Percentiles rank a stretch among this genome's conserved stretches.
Conservation (phyloP, 495 filamentous ascomycete species). For the Trichoderma erinaceum region DNA sequence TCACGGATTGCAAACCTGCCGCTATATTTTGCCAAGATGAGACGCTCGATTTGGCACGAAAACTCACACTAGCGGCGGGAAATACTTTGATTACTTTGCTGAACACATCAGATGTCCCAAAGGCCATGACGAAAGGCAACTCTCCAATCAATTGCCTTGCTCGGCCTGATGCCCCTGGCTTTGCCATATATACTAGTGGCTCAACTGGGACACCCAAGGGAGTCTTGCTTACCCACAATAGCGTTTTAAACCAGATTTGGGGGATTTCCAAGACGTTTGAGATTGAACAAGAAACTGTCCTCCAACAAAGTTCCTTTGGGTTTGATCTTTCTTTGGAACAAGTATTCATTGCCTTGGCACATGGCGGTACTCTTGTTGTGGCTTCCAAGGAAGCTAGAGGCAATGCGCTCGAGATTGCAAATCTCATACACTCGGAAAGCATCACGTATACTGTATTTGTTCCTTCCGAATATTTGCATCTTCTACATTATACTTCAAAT, state of each 20-base stretch:
- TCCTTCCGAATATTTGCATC: slow-evolving; percentile 25
- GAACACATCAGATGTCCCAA: background rate
- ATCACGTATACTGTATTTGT: slow-evolving; percentile 26
- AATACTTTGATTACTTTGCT: background rate
- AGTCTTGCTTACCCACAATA: slow-evolving; percentile 29
- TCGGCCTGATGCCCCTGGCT: background rate
- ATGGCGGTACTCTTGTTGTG: slow-evolving; percentile 25
- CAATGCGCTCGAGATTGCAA: slow-evolving; percentile 23
- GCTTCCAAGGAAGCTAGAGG: slow-evolving; percentile 19
- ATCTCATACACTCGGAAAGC: slow-evolving; percentile 19
- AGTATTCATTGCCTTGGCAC: slow-evolving; percentile 24
- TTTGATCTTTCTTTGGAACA: slow-evolving; percentile 31
- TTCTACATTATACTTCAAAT: slow-evolving; percentile 20
- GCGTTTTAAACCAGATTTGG: slow-evolving; percentile 23
- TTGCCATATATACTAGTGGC: slow-evolving; percentile 44
- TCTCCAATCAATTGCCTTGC: background rate
- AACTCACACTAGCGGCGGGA: background rate
- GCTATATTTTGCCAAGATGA: background rate
- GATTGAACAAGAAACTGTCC: slow-evolving; percentile 19
- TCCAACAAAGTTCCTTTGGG: slow-evolving; percentile 27
- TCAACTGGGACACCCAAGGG: slow-evolving; percentile 45
- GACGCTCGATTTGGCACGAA: background rate
- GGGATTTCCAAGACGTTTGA: slow-evolving; percentile 14
- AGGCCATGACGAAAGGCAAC: background rate
- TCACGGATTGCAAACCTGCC: background rate